Evolutionary conservation across 176 grass and related monocot species (phyloP).

Genomic region (Aegilops tauschii): DNA sequence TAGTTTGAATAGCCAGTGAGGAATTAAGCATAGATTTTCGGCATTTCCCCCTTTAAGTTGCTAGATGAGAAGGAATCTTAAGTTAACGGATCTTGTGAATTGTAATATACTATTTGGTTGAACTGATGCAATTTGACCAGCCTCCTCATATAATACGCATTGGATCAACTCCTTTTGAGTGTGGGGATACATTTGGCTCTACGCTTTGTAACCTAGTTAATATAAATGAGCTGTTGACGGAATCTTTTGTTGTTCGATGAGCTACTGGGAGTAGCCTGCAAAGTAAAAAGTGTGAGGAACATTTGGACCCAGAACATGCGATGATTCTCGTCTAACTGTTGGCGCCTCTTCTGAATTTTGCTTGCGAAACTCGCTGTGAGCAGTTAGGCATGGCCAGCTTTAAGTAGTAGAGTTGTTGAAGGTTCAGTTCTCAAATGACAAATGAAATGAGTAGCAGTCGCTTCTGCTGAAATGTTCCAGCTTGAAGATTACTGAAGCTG

Average conservation of each 20-base stretch:
- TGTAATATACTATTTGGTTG: neutral
- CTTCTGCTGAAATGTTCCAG: neutral
- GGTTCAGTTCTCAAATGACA: neutral
- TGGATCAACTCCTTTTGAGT: neutral
- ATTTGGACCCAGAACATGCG: neutral
- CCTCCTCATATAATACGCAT: neutral
- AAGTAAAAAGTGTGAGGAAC: neutral
- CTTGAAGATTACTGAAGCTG: constrained; percentile 8
- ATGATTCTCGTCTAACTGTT: neutral
- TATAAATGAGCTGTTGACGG: neutral
- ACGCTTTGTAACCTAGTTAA: neutral
- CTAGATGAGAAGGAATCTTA: constrained; percentile 13
- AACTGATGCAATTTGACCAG: neutral
- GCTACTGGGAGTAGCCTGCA: neutral
- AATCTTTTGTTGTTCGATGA: neutral
- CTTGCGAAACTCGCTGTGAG: neutral
- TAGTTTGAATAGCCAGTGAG: neutral
- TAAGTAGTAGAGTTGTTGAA: neutral
- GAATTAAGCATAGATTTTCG: neutral
- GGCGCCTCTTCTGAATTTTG: neutral
- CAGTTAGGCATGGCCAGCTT: neutral
- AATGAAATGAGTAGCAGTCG: neutral
- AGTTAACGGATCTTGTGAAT: neutral
- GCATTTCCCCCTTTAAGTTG: neutral
- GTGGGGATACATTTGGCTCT: constrained; percentile 13